Evolutionary conservation across 306 rosid genomes (phyloP), one percentile per base, ranked within the genome.

Genomic region (Vigna trinervia): DNA sequence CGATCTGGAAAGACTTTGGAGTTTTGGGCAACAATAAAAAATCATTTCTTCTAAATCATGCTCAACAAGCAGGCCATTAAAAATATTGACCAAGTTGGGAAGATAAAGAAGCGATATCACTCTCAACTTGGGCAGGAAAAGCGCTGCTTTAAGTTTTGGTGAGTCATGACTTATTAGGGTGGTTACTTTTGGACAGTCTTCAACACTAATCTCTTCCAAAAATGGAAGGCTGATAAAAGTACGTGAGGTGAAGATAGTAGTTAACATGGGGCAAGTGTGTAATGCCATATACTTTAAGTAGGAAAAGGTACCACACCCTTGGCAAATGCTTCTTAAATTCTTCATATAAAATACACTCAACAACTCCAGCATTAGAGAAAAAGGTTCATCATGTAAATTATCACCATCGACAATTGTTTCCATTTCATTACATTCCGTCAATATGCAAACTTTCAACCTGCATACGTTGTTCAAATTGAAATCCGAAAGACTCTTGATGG

Each of bases 361-460:
- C 15, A 12, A 9, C n/a, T 45, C 14, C 47, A 82, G 71, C 19
- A 2, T 10, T 12, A 8, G 47, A 22, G 15, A 66, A 4, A 1
- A 3, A 30, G 0, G 3, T 0, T 3, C 13, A 5, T 0, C 2
- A 6, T 1, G 2, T 50, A 12, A 26, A 5, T 17, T 0, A 11
- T 53, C 36, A 54, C 34, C 61, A 12, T 23, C 56, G 8, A 67
- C 38, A 66, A 66, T 12, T 1, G 80, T 67, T n/a, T 73, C 67
- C 75, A 82, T 74, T 38, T 73, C 83, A 30, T 78, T 78, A 43
- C 86, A 83, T 78, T 83, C 83, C 4, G 74, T 70, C 71, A 83
- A 12, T 4, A 78, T 63, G 14, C 83, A 83, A 1, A 36, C 30
- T 5, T 22, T 36, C 1, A 83, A 6, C 2, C 3, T 8, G 1